phyloP scores from a whole-genome alignment of 2,329 filamentous ascomycete genomes.

The Diplodia corticola region DNA sequence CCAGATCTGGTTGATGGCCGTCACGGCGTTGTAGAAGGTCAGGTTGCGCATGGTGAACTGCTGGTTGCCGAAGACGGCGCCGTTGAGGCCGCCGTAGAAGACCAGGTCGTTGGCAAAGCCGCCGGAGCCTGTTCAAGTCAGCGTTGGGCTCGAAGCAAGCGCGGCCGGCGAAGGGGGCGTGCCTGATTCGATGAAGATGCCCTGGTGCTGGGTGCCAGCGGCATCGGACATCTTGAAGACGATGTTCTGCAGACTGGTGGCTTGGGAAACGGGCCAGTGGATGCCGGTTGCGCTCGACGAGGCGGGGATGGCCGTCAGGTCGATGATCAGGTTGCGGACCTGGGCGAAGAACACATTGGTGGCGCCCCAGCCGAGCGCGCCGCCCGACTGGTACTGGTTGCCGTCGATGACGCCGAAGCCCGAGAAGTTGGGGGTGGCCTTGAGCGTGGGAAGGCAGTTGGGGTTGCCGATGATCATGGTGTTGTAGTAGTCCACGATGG shows the following conservation, averaged over 20 bases:
- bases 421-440: conserved; percentile 54
- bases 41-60: conserved; percentile 60
- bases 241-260: conserved; percentile 48
- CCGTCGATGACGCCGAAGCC: conserved; percentile 61
- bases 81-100: conserved; percentile 47
- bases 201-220: conserved; percentile 49
- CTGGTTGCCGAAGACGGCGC: conserved; percentile 47
- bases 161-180: too few relatives aligned
- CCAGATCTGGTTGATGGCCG: conserved; percentile 59
- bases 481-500: conserved; percentile 64
- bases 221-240: conserved; percentile 46
- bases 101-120: conserved; percentile 50
- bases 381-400: conserved; percentile 49
- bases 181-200: conserved; percentile 44
- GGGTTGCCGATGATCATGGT: conserved; percentile 64
- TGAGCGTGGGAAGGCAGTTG: conserved; percentile 56
- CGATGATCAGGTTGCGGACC: conserved; percentile 65
- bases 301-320: conserved; percentile 54
- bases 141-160: neutral
- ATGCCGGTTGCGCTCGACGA: conserved; percentile 44
- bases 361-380: conserved; percentile 45
- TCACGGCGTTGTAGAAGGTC: conserved; percentile 52
- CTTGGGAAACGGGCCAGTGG: conserved; percentile 50
- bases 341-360: conserved; percentile 66
- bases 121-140: conserved; percentile 37